Evolutionary conservation across 345 rosid genomes (phyloP), one percentile per base, ranked within the genome.

Genomic region (Citrus unshiu): DNA sequence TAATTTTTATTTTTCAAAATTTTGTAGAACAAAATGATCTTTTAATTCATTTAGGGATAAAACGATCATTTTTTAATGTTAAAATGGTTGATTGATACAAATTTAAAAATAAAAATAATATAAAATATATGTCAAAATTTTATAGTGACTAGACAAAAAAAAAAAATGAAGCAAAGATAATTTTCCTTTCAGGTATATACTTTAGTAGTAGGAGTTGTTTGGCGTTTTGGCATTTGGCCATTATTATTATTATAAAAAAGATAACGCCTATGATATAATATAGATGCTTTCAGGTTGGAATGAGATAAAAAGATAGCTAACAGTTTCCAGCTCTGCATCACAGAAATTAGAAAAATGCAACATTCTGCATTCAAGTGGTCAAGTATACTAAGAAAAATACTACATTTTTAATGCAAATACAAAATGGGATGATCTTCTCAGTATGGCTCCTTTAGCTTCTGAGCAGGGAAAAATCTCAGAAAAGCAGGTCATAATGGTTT

Each of bases 401-500:
- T 40, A 62, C 5, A 27, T 19, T 5, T 43, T 46, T 43, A 43
- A 43, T 46, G 46, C 43, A 75, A 63, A 63, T 43, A 43, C 54
- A 59, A 59, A 60, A 73, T 35, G 16, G 12, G 12, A 43, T 1
- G 27, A 43, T 19, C n/a, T 74, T 7, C n/a, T 68, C 4, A 30
- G 5, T n/a, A 6, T 76, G 19, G 68, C 65, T 25, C 39, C 7
- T 60, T 79, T 34, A 51, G 24, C 29, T 70, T 37, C 37, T 37
- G 24, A 13, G 1, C 12, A 7, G 29, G 43, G 46, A 19, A 65
- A 46, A n/a, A 29, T 63, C 75, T 85, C 79, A 90, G 64, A 90
- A 86, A 24, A 92, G 94, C 74, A 95, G 82, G 81, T 95, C 98
- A 77, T 93, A 95, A 81, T 92, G 97, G 85, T 91, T 93, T 80